These are phyloP conservation scores for Pyricularia grisea DNA, from an alignment of 2,329 filamentous ascomycete species.

Conservation along the genomic window DNA sequence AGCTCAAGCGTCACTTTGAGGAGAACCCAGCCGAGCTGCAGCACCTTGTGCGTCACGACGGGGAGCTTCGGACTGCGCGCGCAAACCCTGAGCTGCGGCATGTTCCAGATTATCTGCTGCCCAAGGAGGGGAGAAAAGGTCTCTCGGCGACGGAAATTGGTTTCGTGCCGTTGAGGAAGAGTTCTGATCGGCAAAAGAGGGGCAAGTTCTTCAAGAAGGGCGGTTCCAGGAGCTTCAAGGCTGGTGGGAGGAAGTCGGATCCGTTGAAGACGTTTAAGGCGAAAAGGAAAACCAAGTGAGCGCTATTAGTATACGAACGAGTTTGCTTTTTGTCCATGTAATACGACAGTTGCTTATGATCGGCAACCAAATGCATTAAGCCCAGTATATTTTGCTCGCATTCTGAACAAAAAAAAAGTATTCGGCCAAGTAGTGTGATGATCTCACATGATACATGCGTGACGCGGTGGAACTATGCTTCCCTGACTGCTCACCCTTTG, in stretches of 20 bases:
- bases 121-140: slow-evolving; percentile 62
- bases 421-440: too few relatives aligned
- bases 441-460: too few relatives aligned
- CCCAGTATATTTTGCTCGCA: not conserved
- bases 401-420: not conserved
- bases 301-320: too few relatives aligned
- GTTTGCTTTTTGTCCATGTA: not conserved
- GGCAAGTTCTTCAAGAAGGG: slow-evolving; percentile 34
- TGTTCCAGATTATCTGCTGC: slow-evolving; percentile 88
- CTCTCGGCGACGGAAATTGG: slow-evolving; percentile 58
- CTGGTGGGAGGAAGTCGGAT: slow-evolving; percentile 56
- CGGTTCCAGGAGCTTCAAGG: slow-evolving; percentile 22
- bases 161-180: slow-evolving; percentile 61
- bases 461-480: too few relatives aligned
- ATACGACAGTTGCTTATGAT: not conserved
- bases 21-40: slow-evolving; percentile 87
- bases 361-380: not conserved
- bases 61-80: slow-evolving; percentile 72
- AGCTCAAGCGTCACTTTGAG: slow-evolving; percentile 90
- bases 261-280: slow-evolving; percentile 84
- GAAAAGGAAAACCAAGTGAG: slow-evolving; percentile 31
- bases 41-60: slow-evolving; percentile 75
- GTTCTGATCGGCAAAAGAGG: slow-evolving; percentile 32
- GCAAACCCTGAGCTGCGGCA: slow-evolving; percentile 87
- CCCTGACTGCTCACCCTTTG: too few relatives aligned